phyloP scores from a whole-genome alignment of 2,329 filamentous ascomycete genomes.

The Plectosphaerella sp. region DNA sequence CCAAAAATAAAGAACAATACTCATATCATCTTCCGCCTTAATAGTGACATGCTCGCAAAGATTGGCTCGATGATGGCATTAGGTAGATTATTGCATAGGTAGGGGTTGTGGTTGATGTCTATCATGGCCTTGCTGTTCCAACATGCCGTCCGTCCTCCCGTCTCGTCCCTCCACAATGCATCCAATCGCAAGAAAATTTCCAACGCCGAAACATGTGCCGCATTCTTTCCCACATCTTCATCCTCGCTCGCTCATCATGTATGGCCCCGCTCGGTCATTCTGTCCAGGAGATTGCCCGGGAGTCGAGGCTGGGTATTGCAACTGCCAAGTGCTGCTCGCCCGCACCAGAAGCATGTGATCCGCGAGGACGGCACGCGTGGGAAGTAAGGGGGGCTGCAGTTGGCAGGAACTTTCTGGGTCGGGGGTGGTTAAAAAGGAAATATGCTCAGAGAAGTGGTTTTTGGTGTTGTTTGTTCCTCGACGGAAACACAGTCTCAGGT shows the following conservation, averaged over 20 bases:
- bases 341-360: not conserved
- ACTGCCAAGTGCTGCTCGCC: too few relatives aligned
- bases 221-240: too few relatives aligned
- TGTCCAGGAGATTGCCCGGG: too few relatives aligned
- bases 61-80: not conserved
- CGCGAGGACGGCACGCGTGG: not conserved
- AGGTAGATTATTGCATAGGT: slow-evolving; percentile 1
- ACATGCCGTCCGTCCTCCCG: not conserved
- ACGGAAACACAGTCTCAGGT: slow-evolving; percentile 11
- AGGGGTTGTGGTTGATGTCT: slow-evolving; percentile 1
- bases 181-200: not conserved
- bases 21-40: not conserved
- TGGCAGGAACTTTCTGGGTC: too few relatives aligned
- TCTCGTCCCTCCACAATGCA: not conserved
- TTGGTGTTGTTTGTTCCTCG: too few relatives aligned
- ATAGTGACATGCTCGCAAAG: not conserved
- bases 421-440: too few relatives aligned
- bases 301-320: too few relatives aligned
- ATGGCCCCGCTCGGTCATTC: too few relatives aligned
- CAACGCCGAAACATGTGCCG: not conserved
- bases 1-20: slow-evolving; percentile 4
- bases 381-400: not conserved
- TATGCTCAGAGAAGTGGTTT: too few relatives aligned
- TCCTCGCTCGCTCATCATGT: too few relatives aligned
- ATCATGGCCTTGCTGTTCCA: not conserved